phyloP scores from a whole-genome alignment of 305 asterid species.

The Rubia tinctorum region DNA sequence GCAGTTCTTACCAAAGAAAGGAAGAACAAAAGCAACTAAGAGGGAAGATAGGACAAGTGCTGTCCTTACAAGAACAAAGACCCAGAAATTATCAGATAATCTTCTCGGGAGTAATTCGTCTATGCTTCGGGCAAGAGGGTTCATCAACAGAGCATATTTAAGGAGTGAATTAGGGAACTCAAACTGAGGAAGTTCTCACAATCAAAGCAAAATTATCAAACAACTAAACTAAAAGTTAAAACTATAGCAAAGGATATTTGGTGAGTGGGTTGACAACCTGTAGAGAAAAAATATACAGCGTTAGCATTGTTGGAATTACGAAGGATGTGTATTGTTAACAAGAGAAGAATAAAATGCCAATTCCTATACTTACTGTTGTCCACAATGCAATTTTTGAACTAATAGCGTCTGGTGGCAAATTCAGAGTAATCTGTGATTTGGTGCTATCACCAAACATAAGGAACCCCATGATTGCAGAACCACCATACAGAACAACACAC shows the following conservation, averaged over 20 bases:
- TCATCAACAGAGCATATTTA: conserved; percentile 66
- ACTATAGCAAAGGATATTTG: conserved; percentile 57
- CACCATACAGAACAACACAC: conserved; percentile 59
- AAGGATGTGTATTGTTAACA: not conserved
- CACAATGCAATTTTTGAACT: conserved; percentile 60
- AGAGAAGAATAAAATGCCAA: not conserved
- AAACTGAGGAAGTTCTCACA: not conserved
- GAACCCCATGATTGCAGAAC: conserved; percentile 80
- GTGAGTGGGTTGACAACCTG: conserved; percentile 86
- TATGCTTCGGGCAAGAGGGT: conserved; percentile 73
- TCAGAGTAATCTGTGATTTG: conserved; percentile 65
- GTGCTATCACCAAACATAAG: conserved; percentile 84
- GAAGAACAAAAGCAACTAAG: conserved; percentile 60
- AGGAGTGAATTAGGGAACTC: conserved; percentile 42
- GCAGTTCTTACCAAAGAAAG: conserved; percentile 57
- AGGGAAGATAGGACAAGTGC: conserved; percentile 54
- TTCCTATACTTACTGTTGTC: conserved; percentile 49
- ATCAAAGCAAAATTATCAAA: not conserved
- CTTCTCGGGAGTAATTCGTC: conserved; percentile 72
- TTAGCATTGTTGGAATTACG: not conserved
- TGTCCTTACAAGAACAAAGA: conserved; percentile 55
- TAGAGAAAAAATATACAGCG: conserved; percentile 19
- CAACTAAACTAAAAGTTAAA: not conserved
- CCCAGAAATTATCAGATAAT: conserved; percentile 38
- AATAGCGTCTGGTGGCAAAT: conserved; percentile 43